Conservation (phyloP, 2,329 filamentous ascomycete species). For the Clonostachys rhizophaga region DNA sequence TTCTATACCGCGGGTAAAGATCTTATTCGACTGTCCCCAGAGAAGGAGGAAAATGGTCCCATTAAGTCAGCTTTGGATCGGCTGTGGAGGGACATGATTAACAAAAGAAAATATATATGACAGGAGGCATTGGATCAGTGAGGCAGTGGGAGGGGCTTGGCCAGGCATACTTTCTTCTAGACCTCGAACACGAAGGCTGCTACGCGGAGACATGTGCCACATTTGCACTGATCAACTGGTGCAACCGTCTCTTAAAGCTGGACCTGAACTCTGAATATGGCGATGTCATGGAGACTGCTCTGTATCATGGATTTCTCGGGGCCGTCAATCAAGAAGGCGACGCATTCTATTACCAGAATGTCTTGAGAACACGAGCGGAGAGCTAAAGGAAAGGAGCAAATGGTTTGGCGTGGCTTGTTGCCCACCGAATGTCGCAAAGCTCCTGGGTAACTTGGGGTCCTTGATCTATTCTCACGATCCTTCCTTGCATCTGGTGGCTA, state of each 20-base stretch:
- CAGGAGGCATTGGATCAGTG: background rate
- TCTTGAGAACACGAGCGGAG: background rate
- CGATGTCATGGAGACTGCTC: background rate
- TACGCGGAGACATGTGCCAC: background rate
- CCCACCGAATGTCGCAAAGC: background rate
- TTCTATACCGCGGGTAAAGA: background rate
- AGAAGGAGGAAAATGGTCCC: background rate
- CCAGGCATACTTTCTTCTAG: background rate
- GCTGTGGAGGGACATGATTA: background rate
- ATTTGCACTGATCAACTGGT: background rate
- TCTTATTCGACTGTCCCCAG: background rate
- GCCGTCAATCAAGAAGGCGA: background rate
- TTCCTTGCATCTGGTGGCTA: background rate
- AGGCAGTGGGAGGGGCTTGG: background rate
- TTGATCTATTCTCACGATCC: background rate
- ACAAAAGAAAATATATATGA: background rate
- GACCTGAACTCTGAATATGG: background rate
- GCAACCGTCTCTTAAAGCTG: background rate
- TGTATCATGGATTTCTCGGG: background rate
- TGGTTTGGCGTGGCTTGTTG: background rate
- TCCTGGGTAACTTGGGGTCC: background rate
- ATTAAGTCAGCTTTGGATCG: background rate
- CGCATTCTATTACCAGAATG: background rate
- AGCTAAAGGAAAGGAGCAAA: background rate
- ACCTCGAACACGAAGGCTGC: background rate